These are phyloP conservation scores for Auricularia cornea DNA, from an alignment of 768 basidiomycete species.

Conservation along the genomic window DNA sequence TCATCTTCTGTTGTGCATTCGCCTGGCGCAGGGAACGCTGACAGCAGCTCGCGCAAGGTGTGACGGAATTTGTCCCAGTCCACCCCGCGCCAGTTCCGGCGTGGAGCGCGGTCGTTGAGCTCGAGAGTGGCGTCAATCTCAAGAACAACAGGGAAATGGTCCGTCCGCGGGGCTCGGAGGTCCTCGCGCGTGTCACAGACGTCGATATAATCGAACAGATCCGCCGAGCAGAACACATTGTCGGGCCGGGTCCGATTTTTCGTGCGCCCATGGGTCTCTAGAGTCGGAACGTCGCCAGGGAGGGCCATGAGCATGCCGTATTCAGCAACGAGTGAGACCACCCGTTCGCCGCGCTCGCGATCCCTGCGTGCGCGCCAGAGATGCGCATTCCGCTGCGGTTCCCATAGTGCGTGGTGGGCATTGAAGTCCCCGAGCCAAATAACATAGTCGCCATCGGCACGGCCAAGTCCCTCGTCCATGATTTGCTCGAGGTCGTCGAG, in stretches of 20 bases:
- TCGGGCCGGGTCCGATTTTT: conserved; percentile 32
- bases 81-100: conserved; percentile 19
- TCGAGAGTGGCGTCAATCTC: conserved; percentile 12
- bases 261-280: conserved; percentile 17
- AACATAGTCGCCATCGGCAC: conserved; percentile 7
- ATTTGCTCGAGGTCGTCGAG: neutral
- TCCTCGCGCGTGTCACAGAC: conserved; percentile 19
- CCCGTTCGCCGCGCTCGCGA: conserved; percentile 17
- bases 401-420: conserved; percentile 34
- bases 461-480: neutral
- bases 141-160: conserved; percentile 34
- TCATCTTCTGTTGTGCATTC: neutral
- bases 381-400: conserved; percentile 20
- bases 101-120: neutral
- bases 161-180: conserved; percentile 18
- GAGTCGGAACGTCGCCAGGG: conserved; percentile 25
- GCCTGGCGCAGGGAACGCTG: neutral
- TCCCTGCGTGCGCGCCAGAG: conserved; percentile 8
- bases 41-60: conserved; percentile 8
- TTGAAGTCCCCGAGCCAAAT: conserved; percentile 36
- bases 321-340: conserved; percentile 23
- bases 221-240: conserved; percentile 32
- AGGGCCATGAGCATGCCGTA: conserved; percentile 29
- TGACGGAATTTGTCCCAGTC: conserved; percentile 26
- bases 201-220: conserved; percentile 13